Conservation (phyloP, 768 basidiomycete species). For the Amanita jacksonii region DNA sequence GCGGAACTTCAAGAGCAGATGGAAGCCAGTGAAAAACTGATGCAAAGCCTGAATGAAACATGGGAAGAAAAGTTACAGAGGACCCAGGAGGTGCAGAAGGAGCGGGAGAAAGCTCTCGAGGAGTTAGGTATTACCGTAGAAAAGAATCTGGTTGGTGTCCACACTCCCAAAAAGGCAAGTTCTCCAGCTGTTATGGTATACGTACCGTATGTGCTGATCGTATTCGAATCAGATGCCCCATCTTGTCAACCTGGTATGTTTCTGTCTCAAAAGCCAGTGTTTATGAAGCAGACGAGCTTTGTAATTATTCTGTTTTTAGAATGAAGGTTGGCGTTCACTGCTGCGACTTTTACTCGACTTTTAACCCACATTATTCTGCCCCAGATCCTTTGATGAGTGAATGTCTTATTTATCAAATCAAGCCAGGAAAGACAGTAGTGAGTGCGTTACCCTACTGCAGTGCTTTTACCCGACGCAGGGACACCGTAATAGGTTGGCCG, state of each 20-base stretch:
- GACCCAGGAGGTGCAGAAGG: constrained; percentile 92
- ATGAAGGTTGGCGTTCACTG: constrained; percentile 47
- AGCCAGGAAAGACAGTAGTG: constrained; percentile 72
- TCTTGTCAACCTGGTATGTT: constrained; percentile 81
- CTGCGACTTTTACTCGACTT: constrained; percentile 7
- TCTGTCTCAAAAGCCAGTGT: constrained; percentile 9
- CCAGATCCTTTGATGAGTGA: constrained; percentile 94
- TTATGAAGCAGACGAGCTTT: constrained; percentile 1
- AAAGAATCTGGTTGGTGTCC: constrained; percentile 92
- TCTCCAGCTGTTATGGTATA: no score
- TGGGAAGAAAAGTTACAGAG: constrained; percentile 92
- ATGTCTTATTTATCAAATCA: constrained; percentile 89
- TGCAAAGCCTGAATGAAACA: constrained; percentile 88
- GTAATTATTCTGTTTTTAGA: constrained; percentile 29
- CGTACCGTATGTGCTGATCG: no score
- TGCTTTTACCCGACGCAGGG: constrained; percentile 2
- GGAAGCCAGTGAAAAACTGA: constrained; percentile 89
- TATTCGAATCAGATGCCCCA: constrained; percentile 69
- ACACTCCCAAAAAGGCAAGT: constrained; percentile 92
- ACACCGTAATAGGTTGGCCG: constrained; percentile 60
- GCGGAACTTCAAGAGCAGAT: constrained; percentile 97
- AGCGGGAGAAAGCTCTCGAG: constrained; percentile 95
- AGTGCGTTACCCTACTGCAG: constrained; percentile 16
- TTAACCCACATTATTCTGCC: constrained; percentile 11
- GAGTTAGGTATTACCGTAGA: constrained; percentile 97